Evolutionary conservation across 345 rosid species (phyloP), one percentile per base, ranked within the genome.

Genomic region (Ceriops tagal): DNA sequence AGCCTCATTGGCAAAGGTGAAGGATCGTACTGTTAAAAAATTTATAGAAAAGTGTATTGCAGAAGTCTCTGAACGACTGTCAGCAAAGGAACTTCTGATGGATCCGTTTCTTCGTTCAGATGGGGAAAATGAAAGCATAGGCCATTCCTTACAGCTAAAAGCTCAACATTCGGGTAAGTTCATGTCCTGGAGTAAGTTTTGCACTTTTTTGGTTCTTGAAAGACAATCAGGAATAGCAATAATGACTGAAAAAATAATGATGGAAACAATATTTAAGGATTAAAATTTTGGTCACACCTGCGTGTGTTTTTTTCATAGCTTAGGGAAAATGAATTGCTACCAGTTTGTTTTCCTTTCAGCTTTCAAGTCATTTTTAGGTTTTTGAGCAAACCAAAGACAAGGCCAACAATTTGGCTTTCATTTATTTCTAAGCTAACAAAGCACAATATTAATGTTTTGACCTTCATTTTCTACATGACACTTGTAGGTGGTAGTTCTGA

Each of bases 31-130:
- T 34, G 91, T 92, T 52, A 86, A 72, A 82, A 73, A 73, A 58
- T 95, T 95, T 78, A 92, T 95, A 71, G 96, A 87, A 79, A 95
- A 95, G 81, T 95, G 99, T 68, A 88, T 92, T 53, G 83, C 96
- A 20, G 83, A 78, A 47, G 97, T 84, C 66, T 83, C 96, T 16
- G 83, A 84, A 20, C 88, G 97, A 57, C 76, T 90, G 71, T 67
- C 96, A 5, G 97, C 99, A 37, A 85, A 80, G 81, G 91, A 95
- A 75, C 97, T 92, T 66, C 74, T 95, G 77, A 82, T 79, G 84
- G 96, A 95, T 82, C 92, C 93, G 46, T 95, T 95, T 81, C 93
- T 92, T 26, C 85, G 67, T 72, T 59, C 88, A 37, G 79, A 80
- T 34, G 90, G 83, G 35, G 96, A 84, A 73, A 79, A 74, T 70